These are phyloP conservation scores for Micractinium sp. DNA, from an alignment of 139 green algal species.

Conservation along the genomic window DNA sequence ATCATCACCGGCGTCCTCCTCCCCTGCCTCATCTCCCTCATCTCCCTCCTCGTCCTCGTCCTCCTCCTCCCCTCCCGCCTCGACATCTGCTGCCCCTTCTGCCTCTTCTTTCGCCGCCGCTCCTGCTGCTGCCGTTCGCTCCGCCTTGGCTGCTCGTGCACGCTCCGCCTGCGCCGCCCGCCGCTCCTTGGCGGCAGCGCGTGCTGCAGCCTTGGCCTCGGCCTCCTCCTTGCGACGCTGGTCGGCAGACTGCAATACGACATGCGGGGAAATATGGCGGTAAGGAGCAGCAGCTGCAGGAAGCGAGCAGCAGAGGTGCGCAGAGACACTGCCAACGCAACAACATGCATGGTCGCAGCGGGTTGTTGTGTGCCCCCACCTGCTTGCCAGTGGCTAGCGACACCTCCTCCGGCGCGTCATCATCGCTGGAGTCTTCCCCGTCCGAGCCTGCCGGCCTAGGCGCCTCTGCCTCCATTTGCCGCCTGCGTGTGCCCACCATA, in stretches of 20 bases:
- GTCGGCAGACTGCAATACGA: neutral
- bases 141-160: neutral
- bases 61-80: neutral
- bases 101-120: neutral
- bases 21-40: neutral
- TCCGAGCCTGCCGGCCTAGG: neutral
- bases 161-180: neutral
- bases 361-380: neutral
- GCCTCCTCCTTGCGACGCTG: conserved; percentile 3
- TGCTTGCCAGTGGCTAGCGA: conserved; percentile 23
- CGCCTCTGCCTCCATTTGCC: neutral
- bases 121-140: neutral
- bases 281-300: neutral
- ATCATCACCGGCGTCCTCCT: neutral
- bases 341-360: conserved; percentile 6
- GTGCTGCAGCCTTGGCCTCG: conserved; percentile 12
- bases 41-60: neutral
- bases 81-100: neutral
- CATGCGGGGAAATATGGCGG: neutral
- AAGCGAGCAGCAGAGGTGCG: neutral
- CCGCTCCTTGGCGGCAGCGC: neutral
- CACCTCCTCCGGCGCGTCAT: conserved; percentile 28
- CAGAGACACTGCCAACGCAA: neutral
- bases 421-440: neutral
- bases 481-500: neutral